Base-by-base conservation (phyloP, 2,329 filamentous ascomycete species). In the Xylariales sp. region DNA sequence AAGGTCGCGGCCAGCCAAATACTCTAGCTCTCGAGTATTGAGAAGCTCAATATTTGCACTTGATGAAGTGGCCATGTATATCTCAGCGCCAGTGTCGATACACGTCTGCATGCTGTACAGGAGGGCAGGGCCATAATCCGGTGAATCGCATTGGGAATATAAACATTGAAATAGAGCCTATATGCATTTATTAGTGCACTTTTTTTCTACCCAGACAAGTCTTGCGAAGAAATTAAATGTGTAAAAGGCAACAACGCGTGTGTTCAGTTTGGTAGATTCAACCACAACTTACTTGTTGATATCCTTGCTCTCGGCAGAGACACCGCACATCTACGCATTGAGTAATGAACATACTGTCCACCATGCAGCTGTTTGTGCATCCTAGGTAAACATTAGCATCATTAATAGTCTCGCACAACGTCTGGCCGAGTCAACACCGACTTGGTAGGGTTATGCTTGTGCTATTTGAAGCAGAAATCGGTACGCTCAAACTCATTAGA, bases 141-240 rank as follows among this genome's bases (percentile, higher is more conserved):
- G 39, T 8, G 50, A 41, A 37, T 57, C 55, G 41, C 55, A 59
- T 43, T 59, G 55, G 1, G 53, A 53, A 31, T 56, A 56, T n/a
- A 59, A 52, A 17, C 55, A 56, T 28, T 56, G 54, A 33, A 56
- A 57, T 15, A 57, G 48, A 4, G 53, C 52, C 54, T 59, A 16
- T n/a, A n/a, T n/a, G n/a, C n/a, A n/a, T n/a, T n/a, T n/a, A n/a
- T n/a, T n/a, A n/a, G n/a, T n/a, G n/a, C n/a, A n/a, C n/a, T n/a
- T n/a, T n/a, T n/a, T n/a, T n/a, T n/a, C n/a, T n/a, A n/a, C n/a
- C n/a, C n/a, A n/a, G n/a, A n/a, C n/a, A n/a, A n/a, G n/a, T n/a
- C n/a, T n/a, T n/a, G n/a, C n/a, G n/a, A n/a, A n/a, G n/a, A n/a
- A n/a, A n/a, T n/a, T n/a, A n/a, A n/a, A 8, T 4, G 20, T 25